Percentiles rank a stretch among this genome's conserved stretches.
Conservation (phyloP, 306 rosid genomes). For the Gleditsia sinensis region DNA sequence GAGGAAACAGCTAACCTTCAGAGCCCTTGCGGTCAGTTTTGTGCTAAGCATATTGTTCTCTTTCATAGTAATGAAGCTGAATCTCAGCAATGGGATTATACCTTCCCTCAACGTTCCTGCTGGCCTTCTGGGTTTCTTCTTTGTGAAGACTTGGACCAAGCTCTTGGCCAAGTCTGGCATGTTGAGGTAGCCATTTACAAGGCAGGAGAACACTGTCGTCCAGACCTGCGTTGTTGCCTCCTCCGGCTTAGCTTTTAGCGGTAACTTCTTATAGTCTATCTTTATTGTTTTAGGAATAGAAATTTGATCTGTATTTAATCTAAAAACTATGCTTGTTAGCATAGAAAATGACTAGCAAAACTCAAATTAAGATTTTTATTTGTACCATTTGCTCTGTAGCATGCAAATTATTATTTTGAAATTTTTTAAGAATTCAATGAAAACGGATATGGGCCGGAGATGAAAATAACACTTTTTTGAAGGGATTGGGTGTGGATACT, state of each 20-base stretch:
- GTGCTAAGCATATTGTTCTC: constrained; percentile 44
- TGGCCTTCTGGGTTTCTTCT: constrained; percentile 62
- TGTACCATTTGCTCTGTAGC: too few species aligned
- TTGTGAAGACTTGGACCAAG: constrained; percentile 57
- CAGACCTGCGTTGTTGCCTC: constrained; percentile 69
- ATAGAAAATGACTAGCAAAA: too few species aligned
- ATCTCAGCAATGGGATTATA: constrained; percentile 61
- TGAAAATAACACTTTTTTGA: too few species aligned
- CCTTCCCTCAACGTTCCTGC: constrained; percentile 68
- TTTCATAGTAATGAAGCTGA: constrained; percentile 63
- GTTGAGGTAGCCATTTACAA: constrained; percentile 54
- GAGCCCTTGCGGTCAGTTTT: constrained; percentile 59
- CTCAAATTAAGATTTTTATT: too few species aligned
- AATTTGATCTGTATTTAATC: too few species aligned
- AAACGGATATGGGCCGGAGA: too few species aligned
- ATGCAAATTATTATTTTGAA: too few species aligned
- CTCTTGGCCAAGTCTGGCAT: constrained; percentile 42
- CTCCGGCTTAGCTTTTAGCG: constrained; percentile 65
- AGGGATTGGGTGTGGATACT: not conserved
- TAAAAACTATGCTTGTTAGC: too few species aligned
- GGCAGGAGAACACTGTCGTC: constrained; percentile 66
- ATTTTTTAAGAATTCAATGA: too few species aligned
- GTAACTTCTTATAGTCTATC: constrained; percentile 24
- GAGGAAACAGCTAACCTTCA: constrained; percentile 51
- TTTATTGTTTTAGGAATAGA: too few species aligned